Conservation (phyloP, 768 basidiomycete species). For the Pleurotus giganteus region DNA sequence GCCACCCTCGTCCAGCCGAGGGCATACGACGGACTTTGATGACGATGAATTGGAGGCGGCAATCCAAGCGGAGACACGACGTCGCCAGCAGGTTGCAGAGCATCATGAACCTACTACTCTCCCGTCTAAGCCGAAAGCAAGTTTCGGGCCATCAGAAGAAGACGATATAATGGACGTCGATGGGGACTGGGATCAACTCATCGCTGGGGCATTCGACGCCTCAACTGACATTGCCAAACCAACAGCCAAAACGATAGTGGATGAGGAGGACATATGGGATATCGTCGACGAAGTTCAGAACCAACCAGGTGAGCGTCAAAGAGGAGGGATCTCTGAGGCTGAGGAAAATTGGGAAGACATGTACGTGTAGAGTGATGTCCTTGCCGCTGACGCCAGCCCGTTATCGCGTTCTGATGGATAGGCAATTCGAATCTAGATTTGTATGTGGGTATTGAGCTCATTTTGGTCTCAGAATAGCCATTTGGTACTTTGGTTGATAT, state of each 20-base stretch:
- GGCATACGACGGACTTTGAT: conserved; percentile 19
- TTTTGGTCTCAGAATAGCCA: too few species aligned
- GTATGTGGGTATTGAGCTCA: too few species aligned
- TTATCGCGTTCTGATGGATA: too few species aligned
- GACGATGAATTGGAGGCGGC: conserved; percentile 49
- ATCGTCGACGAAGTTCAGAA: conserved; percentile 56
- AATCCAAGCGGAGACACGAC: conserved; percentile 42
- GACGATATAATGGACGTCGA: conserved; percentile 20
- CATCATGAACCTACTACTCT: not conserved
- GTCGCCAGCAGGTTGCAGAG: conserved; percentile 17
- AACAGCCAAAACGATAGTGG: conserved; percentile 18
- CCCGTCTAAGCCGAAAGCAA: conserved; percentile 1
- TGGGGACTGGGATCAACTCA: conserved; percentile 57
- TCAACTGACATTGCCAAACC: conserved; percentile 4
- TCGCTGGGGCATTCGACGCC: conserved; percentile 6
- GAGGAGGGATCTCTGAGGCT: conserved; percentile 11
- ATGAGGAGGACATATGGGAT: conserved; percentile 75
- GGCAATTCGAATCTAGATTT: too few species aligned
- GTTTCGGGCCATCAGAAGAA: conserved; percentile 6
- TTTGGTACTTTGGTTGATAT: too few species aligned
- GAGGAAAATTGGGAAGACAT: conserved; percentile 66
- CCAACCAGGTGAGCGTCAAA: conserved; percentile 16
- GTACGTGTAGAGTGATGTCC: conserved; percentile 39
- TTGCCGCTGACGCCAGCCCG: too few species aligned
- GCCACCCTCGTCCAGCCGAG: conserved; percentile 35